Evolutionary conservation across 73 alveolate genomes (phyloP), one percentile per base, ranked within the genome.

Genomic region (Stentor roeselii): DNA sequence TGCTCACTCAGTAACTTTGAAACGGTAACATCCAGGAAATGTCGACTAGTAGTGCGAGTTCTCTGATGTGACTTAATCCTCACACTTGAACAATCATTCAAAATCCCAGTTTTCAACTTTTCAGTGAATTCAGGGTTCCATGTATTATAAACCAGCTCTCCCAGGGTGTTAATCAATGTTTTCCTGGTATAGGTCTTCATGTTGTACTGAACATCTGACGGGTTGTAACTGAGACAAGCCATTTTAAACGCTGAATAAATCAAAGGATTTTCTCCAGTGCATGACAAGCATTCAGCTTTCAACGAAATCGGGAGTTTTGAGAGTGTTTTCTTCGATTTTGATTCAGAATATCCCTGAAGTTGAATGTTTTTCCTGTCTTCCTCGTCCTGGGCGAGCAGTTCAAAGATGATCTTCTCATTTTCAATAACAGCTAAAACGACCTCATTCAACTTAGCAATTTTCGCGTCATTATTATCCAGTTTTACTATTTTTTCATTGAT

Each of bases 151-250:
- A 39, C 21, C 21, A 76, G 39, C 0, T 35, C 3, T 41, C 84
- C 84, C 34, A 37, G 27, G 32, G 14, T 41, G 14, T 76, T 21
- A 15, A 76, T 39, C 39, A 82, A 37, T n/a, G 42, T 14, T 11
- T 60, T 42, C 83, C 92, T 82, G 39, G 50, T 31, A 83, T 86
- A 86, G 6, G n/a, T 27, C 4, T 32, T 34, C 6, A 37, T 30
- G 40, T 74, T 86, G 58, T 60, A 86, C 39, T 27, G 3, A 3
- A 86, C 35, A n/a, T 39, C 84, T 15, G 89, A 59, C 15, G 90
- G 82, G 3, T 83, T 27, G 75, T 86, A 86, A 34, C 82, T 83
- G 36, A 86, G 61, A 60, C 92, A 86, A 42, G 92, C 92, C 92
- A 86, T 59, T 86, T 86, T 86, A 40, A 86, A 86, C 0, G 86